Percentiles rank a stretch among this genome's conserved stretches.
Conservation (phyloP, 768 basidiomycete species). For the Mycena galopus region DNA sequence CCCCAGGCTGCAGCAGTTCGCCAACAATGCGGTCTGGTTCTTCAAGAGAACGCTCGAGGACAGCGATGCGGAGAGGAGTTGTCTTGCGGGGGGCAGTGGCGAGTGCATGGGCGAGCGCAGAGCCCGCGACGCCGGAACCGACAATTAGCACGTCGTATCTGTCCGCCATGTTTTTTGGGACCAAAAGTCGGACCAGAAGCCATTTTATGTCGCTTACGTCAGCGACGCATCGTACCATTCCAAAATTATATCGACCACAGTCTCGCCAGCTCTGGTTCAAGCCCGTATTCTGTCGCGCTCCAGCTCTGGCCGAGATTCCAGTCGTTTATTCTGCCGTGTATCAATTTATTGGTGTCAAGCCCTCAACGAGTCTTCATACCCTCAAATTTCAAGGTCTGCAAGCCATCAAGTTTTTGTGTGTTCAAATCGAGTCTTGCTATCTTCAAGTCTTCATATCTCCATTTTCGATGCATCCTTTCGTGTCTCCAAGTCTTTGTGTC, state of each 20-base stretch:
- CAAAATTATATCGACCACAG: neutral
- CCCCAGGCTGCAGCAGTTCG: slow-evolving; percentile 95
- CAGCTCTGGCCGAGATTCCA: no score
- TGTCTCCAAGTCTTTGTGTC: no score
- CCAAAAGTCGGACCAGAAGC: neutral
- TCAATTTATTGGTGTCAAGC: no score
- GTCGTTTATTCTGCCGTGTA: no score
- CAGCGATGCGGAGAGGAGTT: slow-evolving; percentile 78
- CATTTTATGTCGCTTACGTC: slow-evolving; percentile 13
- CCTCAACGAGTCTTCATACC: no score
- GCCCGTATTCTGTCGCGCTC: neutral
- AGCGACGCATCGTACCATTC: slow-evolving; percentile 14
- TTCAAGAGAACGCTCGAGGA: slow-evolving; percentile 91
- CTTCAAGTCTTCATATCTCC: no score
- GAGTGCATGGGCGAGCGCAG: slow-evolving; percentile 88
- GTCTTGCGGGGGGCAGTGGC: slow-evolving; percentile 66
- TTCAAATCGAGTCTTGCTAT: no score
- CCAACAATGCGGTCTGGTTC: slow-evolving; percentile 98
- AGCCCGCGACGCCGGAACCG: slow-evolving; percentile 93
- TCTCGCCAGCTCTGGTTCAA: slow-evolving; percentile 12
- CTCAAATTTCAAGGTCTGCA: no score
- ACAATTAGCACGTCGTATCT: slow-evolving; percentile 87
- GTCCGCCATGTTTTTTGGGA: slow-evolving; percentile 24
- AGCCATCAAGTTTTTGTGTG: no score
- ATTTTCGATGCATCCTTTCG: no score